Evolutionary conservation across 2,329 filamentous ascomycete genomes (phyloP), one percentile per base, ranked within the genome.

Genomic region (Cryphonectria radicalis): DNA sequence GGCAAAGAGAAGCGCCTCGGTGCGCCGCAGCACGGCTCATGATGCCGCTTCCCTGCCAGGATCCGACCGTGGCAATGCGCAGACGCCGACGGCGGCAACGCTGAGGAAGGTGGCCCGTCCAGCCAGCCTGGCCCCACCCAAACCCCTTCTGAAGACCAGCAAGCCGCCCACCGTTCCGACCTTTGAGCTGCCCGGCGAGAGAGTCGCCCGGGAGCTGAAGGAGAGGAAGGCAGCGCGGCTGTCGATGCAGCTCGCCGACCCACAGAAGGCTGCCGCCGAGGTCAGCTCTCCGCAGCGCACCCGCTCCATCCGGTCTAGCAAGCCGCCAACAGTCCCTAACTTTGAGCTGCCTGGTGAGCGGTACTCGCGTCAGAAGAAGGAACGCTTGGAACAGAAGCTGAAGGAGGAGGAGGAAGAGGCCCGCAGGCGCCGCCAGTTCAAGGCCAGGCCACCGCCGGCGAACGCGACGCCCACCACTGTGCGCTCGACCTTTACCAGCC

Each of bases 261-360:
- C 82, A 46, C 79, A 78, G 67, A 77, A 81, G 66, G 78, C 79
- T 11, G 37, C 37, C 57, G 79, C 80, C 71, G 77, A 78, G 64
- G 76, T 77, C 55, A 77, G 82, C 53, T 79, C 83, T 69, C 80
- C 84, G 4, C 79, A 81, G 68, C 82, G 84, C 72, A 78, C 82
- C 50, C 87, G 84, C n/a, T 72, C 70, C 17, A 79, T 83, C 66
- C 88, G 84, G 76, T 87, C 85, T 28, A 82, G 79, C 63, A 90
- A 85, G 75, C 79, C 82, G n/a, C 83, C 85, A 25, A 87, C 87
- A 0, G 84, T 84, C 35, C 84, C 89, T 14, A 84, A 80, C 7
- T 91, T 91, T 79, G 88, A 91, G 79, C 82, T 92, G 60, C 89
- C 89, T 0, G 89, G 89, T 11, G 90, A 91, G 76, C 87, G 86